Evolutionary conservation across 306 rosid genomes (phyloP).

Genomic region (Corylus americana): DNA sequence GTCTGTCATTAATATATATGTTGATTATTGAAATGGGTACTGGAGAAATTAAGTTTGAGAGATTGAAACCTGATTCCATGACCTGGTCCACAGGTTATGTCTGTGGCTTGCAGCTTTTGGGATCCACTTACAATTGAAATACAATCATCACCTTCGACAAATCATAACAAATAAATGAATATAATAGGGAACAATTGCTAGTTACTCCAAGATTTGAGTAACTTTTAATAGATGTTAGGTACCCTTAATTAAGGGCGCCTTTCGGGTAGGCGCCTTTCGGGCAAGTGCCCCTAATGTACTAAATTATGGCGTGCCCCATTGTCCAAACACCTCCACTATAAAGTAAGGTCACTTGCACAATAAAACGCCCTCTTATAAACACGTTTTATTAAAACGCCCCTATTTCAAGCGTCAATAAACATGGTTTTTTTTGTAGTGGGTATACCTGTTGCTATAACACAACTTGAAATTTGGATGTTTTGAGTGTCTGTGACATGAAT

Average conservation of each 20-base stretch:
- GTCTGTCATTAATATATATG: no score
- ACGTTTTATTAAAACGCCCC: no score
- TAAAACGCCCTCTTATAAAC: no score
- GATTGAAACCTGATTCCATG: conserved; percentile 75
- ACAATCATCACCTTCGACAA: conserved; percentile 72
- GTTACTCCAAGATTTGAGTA: background rate
- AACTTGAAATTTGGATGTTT: conserved; percentile 53
- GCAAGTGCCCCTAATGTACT: no score
- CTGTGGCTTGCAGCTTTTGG: conserved; percentile 42
- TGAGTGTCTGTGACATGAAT: conserved; percentile 59
- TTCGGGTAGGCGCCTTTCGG: no score
- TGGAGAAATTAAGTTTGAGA: background rate
- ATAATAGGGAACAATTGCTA: background rate
- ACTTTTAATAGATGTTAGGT: background rate
- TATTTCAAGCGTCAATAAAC: no score
- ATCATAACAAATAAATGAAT: background rate
- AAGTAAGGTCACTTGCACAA: no score
- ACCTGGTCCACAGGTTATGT: conserved; percentile 85
- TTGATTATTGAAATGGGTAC: background rate
- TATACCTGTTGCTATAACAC: conserved; percentile 59
- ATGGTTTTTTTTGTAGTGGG: no score
- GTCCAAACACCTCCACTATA: no score
- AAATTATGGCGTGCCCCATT: no score
- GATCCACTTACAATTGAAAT: conserved; percentile 80
- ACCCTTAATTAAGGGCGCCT: no score